Percentiles rank a stretch among this genome's conserved stretches.
These are phyloP conservation scores for Combretum micranthum DNA, from an alignment of 345 rosid genomes.

Conservation along the genomic window DNA sequence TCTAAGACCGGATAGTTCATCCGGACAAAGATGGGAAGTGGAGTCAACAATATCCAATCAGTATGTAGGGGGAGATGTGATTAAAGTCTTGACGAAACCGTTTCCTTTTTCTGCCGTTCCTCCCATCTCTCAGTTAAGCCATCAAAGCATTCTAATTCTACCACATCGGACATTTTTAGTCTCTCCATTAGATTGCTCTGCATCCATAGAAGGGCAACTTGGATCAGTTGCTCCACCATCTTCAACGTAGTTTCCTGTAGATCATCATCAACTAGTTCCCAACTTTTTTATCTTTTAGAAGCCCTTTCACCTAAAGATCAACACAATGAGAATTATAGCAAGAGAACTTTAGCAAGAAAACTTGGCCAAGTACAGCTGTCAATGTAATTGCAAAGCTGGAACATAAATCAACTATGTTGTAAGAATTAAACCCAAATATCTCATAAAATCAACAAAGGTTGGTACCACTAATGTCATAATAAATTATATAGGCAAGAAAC, in stretches of 20 bases:
- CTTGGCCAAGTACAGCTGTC: too few relatives aligned
- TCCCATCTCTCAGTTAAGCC: slow-evolving; percentile 91
- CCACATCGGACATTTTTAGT: slow-evolving; percentile 90
- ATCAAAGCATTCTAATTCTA: slow-evolving; percentile 82
- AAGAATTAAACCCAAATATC: too few relatives aligned
- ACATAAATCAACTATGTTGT: too few relatives aligned
- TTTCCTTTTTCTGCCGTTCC: slow-evolving; percentile 89
- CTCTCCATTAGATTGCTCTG: slow-evolving; percentile 71
- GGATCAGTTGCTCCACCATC: slow-evolving; percentile 75
- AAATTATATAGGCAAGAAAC: too few relatives aligned
- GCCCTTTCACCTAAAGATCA: slow-evolving; percentile 74
- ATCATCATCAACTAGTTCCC: slow-evolving; percentile 67
- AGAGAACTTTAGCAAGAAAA: too few relatives aligned
- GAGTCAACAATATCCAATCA: slow-evolving; percentile 57
- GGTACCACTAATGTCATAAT: too few relatives aligned
- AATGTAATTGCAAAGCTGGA: too few relatives aligned
- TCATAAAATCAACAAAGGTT: too few relatives aligned
- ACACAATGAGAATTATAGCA: too few relatives aligned
- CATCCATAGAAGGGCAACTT: slow-evolving; percentile 81
- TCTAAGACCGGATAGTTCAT: slow-evolving; percentile 82
- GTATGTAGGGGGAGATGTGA: slow-evolving; percentile 24
- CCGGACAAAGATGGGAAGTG: slow-evolving; percentile 50
- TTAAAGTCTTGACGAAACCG: slow-evolving; percentile 49
- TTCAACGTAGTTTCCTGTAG: slow-evolving; percentile 49
- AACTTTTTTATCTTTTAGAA: slow-evolving; percentile 67